Evolutionary conservation across 257 asterid species (phyloP).

Genomic region (Scutellaria galericulata): DNA sequence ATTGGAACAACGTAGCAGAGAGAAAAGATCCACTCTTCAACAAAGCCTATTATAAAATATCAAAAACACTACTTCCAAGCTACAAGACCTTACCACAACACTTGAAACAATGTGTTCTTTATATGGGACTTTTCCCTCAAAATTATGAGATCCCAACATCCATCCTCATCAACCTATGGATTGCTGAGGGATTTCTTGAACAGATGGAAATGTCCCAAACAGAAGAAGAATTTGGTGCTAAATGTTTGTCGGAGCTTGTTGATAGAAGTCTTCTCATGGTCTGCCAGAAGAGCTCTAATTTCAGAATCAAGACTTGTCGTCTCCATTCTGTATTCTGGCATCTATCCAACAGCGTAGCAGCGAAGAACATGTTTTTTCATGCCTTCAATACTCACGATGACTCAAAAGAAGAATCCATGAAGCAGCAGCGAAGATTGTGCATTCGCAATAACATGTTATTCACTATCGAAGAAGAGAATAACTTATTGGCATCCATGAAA

Average conservation of each 20-base stretch:
- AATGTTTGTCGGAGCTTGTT: neutral
- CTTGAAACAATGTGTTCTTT: constrained; percentile 26
- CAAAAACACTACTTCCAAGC: constrained; percentile 18
- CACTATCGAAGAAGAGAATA: neutral
- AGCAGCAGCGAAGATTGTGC: neutral
- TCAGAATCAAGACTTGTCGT: constrained; percentile 6
- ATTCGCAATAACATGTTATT: neutral
- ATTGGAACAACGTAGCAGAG: constrained; percentile 22
- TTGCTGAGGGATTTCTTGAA: constrained; percentile 26
- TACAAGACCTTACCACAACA: constrained; percentile 29
- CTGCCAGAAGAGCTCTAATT: neutral
- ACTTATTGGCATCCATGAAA: neutral
- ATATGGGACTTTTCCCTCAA: constrained; percentile 6
- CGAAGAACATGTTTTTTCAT: constrained; percentile 12
- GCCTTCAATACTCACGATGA: neutral
- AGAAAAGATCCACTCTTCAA: neutral
- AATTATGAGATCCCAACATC: neutral
- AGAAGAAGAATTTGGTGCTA: neutral
- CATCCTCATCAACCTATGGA: constrained; percentile 24
- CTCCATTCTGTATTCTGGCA: constrained; percentile 17
- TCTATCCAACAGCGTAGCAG: neutral
- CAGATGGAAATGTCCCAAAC: neutral
- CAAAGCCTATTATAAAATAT: neutral
- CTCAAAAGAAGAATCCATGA: neutral
- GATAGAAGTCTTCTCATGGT: neutral